Conservation (phyloP, 1,284 basidiomycete genomes). For the Ceratorhiza oryzae-sativae region DNA sequence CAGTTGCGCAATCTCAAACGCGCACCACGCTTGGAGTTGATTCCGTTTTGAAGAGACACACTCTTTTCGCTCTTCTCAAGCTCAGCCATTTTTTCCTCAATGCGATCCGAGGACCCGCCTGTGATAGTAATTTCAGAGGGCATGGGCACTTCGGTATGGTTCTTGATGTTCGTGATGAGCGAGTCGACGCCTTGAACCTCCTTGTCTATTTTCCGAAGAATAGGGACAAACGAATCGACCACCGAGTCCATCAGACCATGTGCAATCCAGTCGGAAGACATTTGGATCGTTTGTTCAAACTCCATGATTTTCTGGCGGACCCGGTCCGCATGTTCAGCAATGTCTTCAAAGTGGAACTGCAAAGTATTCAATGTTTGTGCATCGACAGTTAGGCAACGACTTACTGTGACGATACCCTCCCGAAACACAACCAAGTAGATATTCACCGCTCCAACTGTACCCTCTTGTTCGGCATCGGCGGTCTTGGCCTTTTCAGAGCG, state of each 20-base stretch:
- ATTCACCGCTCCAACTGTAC: constrained; percentile 75
- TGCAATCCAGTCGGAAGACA: constrained; percentile 92
- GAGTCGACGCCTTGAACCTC: constrained; percentile 84
- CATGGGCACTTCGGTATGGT: not conserved
- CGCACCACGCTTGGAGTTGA: not conserved
- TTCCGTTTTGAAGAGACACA: not conserved
- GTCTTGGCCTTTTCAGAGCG: constrained; percentile 17
- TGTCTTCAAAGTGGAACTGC: constrained; percentile 93
- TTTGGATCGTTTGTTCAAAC: constrained; percentile 64
- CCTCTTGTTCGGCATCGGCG: constrained; percentile 53
- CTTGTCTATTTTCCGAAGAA: constrained; percentile 81
- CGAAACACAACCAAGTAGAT: constrained; percentile 90
- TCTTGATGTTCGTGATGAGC: constrained; percentile 60
- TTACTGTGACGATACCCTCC: constrained; percentile 87
- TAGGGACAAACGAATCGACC: constrained; percentile 93
- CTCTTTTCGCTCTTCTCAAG: constrained; percentile 7
- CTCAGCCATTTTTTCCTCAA: constrained; percentile 15
- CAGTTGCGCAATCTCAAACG: not conserved
- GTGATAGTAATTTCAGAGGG: constrained; percentile 32
- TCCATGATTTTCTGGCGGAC: constrained; percentile 75
- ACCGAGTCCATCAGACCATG: constrained; percentile 93
- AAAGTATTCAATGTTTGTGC: not conserved
- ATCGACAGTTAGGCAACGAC: constrained; percentile 49
- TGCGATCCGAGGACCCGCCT: constrained; percentile 18
- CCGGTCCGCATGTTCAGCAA: constrained; percentile 84